Percentiles rank a stretch among this genome's conserved stretches.
Conservation (phyloP, 2,329 filamentous ascomycete genomes). For the Scorias spongiosa region DNA sequence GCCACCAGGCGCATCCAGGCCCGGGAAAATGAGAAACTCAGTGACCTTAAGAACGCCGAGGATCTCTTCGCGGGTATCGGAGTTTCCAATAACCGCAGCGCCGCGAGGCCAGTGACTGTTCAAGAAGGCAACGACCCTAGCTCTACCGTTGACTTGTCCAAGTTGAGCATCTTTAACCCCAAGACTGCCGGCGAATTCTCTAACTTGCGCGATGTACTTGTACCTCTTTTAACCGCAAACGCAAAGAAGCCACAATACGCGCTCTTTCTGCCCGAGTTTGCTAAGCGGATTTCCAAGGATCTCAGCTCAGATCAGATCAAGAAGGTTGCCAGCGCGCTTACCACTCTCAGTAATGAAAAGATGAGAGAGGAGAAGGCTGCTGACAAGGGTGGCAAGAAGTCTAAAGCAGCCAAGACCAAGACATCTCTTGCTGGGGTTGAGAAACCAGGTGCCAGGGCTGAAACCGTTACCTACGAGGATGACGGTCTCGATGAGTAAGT, state of each 20-base stretch:
- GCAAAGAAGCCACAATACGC: constrained; percentile 80
- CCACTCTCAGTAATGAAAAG: constrained; percentile 91
- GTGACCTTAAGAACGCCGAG: constrained; percentile 77
- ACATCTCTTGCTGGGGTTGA: constrained; percentile 56
- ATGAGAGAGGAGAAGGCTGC: constrained; percentile 95
- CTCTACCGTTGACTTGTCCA: constrained; percentile 65
- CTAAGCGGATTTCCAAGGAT: constrained; percentile 74
- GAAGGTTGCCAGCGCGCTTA: constrained; percentile 77
- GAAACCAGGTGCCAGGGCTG: constrained; percentile 40
- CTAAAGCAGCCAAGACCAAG: constrained; percentile 93
- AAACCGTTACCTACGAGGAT: constrained; percentile 67
- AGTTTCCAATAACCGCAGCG: constrained; percentile 55
- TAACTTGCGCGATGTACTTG: constrained; percentile 60
- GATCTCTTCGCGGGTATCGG: constrained; percentile 64
- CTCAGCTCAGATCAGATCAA: constrained; percentile 88
- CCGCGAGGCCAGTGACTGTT: constrained; percentile 51
- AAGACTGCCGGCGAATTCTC: constrained; percentile 76
- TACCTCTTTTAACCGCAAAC: constrained; percentile 59
- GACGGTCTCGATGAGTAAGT: constrained; percentile 72
- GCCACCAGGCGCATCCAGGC: constrained; percentile 59
- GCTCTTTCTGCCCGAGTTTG: constrained; percentile 80
- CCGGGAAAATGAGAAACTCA: constrained; percentile 66
- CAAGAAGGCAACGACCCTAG: constrained; percentile 56
- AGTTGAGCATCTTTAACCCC: constrained; percentile 77
- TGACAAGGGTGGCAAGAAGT: constrained; percentile 92